Evolutionary conservation across 345 rosid species (phyloP).

Genomic region (Hypericum perforatum): DNA sequence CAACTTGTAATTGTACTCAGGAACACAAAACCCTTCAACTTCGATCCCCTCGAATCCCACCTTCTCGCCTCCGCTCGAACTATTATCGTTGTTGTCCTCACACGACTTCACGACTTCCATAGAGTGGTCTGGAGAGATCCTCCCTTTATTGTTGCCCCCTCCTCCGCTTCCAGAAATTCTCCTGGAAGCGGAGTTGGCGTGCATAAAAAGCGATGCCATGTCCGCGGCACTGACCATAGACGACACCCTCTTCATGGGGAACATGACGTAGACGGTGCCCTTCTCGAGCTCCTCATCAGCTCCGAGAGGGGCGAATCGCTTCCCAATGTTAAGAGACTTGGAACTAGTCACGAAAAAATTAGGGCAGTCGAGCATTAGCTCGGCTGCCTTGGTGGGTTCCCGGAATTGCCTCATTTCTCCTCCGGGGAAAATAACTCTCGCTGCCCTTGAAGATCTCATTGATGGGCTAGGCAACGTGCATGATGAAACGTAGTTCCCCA

Average conservation of each 20-base stretch:
- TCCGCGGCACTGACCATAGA: slow-evolving; percentile 58
- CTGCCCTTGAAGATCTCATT: slow-evolving; percentile 27
- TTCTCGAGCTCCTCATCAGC: slow-evolving; percentile 76
- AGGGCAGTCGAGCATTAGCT: slow-evolving; percentile 80
- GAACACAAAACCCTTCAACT: slow-evolving; percentile 43
- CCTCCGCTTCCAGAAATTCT: slow-evolving; percentile 17
- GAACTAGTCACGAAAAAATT: slow-evolving; percentile 64
- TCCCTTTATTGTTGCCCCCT: slow-evolving; percentile 3
- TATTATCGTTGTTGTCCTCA: slow-evolving; percentile 10
- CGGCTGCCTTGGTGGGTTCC: slow-evolving; percentile 60
- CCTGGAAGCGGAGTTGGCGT: slow-evolving; percentile 41
- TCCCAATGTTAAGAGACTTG: slow-evolving; percentile 50
- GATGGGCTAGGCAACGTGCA: slow-evolving; percentile 37
- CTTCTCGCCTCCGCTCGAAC: slow-evolving; percentile 17
- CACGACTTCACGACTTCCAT: slow-evolving; percentile 11
- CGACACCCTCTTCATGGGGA: slow-evolving; percentile 59
- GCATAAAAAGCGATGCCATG: slow-evolving; percentile 45
- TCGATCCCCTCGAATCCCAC: slow-evolving; percentile 49
- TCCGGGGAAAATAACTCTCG: slow-evolving; percentile 53
- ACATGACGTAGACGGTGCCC: slow-evolving; percentile 55
- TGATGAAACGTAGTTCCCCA: slow-evolving; percentile 69
- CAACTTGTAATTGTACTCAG: slow-evolving; percentile 47
- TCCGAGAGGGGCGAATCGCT: slow-evolving; percentile 50
- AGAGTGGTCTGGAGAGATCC: slow-evolving; percentile 12
- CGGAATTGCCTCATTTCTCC: slow-evolving; percentile 51